Conservation (phyloP, 2,329 filamentous ascomycete genomes). For the Thermothelomyces thermophilus region DNA sequence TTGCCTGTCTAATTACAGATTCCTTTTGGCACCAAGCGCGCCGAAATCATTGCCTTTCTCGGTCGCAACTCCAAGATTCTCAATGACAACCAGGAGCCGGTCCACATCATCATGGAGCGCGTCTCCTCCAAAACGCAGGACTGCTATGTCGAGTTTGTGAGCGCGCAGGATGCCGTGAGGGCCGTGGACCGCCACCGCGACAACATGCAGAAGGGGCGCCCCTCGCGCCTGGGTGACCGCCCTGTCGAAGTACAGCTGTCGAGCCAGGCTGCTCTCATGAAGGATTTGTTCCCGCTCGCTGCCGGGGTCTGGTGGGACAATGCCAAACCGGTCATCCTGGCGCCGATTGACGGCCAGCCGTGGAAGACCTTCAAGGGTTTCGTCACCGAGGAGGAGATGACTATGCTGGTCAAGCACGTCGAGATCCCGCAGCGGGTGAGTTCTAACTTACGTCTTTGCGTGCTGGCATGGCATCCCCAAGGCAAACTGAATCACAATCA, state of each 20-base stretch:
- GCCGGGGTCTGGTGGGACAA: conserved; percentile 51
- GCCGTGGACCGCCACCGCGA: conserved; percentile 43
- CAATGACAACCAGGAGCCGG: conserved; percentile 47
- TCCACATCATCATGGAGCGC: conserved; percentile 61
- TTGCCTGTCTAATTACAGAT: conserved; percentile 42
- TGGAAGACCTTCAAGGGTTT: conserved; percentile 55
- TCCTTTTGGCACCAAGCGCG: conserved; percentile 46
- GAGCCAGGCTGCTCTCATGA: conserved; percentile 51
- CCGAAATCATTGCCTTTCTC: conserved; percentile 53
- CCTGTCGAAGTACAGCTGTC: conserved; percentile 52
- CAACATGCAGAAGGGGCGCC: conserved; percentile 29
- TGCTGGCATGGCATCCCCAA: too few relatives aligned
- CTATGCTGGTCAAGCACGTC: conserved; percentile 57
- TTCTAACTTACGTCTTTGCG: too few relatives aligned
- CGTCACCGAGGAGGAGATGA: conserved; percentile 55
- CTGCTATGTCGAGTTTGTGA: conserved; percentile 52
- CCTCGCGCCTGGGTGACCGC: conserved; percentile 49
- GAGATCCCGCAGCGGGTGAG: conserved; percentile 56
- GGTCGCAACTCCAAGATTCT: conserved; percentile 51
- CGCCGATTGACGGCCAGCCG: conserved; percentile 32
- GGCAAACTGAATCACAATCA: too few relatives aligned
- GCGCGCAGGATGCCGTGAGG: conserved; percentile 45
- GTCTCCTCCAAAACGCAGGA: conserved; percentile 56
- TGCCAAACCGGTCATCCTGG: conserved; percentile 35
- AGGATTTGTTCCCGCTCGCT: conserved; percentile 54